Conservation (phyloP, 139 green algal genomes). For the Chlamydomonas sp. region DNA sequence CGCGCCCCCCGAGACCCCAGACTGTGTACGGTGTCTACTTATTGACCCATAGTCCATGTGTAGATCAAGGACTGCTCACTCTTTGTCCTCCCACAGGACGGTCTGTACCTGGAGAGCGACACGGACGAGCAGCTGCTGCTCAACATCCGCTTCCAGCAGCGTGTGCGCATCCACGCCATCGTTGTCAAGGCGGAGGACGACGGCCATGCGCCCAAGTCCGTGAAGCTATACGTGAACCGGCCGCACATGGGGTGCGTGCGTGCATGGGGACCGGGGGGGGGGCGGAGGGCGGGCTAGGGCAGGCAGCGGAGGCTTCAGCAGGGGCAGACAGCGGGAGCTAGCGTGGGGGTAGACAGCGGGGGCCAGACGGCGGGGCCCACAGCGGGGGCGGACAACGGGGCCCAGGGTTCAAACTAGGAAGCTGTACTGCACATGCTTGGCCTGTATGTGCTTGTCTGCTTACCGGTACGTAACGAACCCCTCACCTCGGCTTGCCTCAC, state of each 20-base stretch:
- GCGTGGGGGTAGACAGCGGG: no score
- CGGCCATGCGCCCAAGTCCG: conserved; percentile 61
- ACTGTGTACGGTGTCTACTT: no score
- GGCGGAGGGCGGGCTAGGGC: background rate
- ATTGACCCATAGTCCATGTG: no score
- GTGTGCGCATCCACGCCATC: conserved; percentile 78
- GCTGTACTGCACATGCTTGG: no score
- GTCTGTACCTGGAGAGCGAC: conserved; percentile 81
- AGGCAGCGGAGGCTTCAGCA: background rate
- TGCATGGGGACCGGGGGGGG: background rate
- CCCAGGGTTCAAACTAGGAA: no score
- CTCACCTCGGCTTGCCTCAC: no score
- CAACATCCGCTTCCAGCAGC: conserved; percentile 72
- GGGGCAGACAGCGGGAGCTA: no score
- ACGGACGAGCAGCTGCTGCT: conserved; percentile 92
- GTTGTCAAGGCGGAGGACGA: conserved; percentile 70
- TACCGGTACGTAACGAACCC: no score
- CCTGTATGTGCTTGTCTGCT: no score
- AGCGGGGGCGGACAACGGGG: no score
- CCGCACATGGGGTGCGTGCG: conserved; percentile 49
- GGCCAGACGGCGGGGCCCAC: no score
- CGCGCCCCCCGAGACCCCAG: no score
- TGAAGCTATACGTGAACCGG: conserved; percentile 81
- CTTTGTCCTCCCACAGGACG: background rate
- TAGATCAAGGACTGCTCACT: background rate